Conservation (phyloP, 2,329 filamentous ascomycete species). For the Didymella keratinophila region DNA sequence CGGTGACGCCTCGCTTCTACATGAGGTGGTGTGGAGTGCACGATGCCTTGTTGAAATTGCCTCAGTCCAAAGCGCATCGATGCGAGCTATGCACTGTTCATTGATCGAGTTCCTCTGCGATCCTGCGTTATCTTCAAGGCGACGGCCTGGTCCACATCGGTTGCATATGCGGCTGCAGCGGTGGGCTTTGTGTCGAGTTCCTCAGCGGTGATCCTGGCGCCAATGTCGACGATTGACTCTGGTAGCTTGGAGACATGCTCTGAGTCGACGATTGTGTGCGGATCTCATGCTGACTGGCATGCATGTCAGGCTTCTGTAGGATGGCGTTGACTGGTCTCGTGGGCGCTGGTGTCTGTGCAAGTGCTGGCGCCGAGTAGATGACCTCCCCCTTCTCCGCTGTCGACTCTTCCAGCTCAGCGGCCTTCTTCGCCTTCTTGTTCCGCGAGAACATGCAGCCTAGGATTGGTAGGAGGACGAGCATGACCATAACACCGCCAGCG, state of each 20-base stretch:
- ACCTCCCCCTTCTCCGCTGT: conserved; percentile 18
- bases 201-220: conserved; percentile 3
- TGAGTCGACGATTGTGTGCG: conserved; percentile 10
- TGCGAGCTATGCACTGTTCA: not conserved
- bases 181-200: conserved; percentile 10
- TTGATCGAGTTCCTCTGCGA: not conserved
- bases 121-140: not conserved
- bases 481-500: conserved; percentile 15
- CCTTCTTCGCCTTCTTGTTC: conserved; percentile 13
- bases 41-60: not conserved
- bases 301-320: conserved; percentile 9
- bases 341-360: conserved; percentile 5
- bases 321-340: conserved; percentile 12
- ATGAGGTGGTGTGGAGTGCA: not conserved
- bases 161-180: conserved; percentile 1
- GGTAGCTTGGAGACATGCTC: conserved; percentile 17
- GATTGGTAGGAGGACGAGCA: conserved; percentile 14
- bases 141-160: conserved; percentile 13
- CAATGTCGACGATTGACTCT: conserved; percentile 12
- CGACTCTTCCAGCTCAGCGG: conserved; percentile 1
- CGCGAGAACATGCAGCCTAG: conserved; percentile 17
- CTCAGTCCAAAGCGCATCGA: not conserved
- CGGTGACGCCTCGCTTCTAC: not conserved
- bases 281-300: conserved; percentile 2
- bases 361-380: conserved; percentile 7